Percentiles rank a stretch among this genome's conserved stretches.
phyloP scores from a whole-genome alignment of 2,329 filamentous ascomycete genomes.

The Colletotrichum horii region DNA sequence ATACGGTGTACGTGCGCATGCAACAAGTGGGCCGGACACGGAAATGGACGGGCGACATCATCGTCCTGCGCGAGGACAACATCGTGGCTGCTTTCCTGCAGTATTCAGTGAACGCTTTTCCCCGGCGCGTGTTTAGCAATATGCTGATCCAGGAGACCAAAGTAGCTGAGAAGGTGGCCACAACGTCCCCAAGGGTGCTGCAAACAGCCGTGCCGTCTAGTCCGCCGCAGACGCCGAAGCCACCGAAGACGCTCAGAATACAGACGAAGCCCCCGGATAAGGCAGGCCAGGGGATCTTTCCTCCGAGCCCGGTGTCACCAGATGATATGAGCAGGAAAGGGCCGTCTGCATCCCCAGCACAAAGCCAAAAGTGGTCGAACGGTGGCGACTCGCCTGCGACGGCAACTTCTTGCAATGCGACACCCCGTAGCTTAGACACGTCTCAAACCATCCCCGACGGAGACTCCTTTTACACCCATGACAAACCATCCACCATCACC shows the following conservation, averaged over 20 bases:
- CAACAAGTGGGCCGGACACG: background rate
- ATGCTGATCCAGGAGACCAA: background rate
- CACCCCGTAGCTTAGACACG: background rate
- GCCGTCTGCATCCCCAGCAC: background rate
- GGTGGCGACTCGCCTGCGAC: background rate
- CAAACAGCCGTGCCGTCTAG: background rate
- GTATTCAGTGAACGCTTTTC: background rate
- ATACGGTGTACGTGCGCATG: background rate
- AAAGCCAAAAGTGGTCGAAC: background rate
- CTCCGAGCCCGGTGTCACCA: background rate
- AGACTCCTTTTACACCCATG: background rate
- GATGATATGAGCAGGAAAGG: background rate
- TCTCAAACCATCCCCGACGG: background rate
- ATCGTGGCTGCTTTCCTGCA: background rate
- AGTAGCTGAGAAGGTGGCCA: background rate
- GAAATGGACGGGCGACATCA: background rate
- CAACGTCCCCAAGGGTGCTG: background rate
- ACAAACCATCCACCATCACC: background rate
- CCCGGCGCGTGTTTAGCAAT: background rate
- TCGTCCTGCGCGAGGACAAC: background rate
- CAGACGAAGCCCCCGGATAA: background rate
- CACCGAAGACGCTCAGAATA: background rate
- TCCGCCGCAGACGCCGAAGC: background rate
- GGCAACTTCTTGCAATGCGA: background rate
- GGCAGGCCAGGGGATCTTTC: background rate